Conservation (phyloP, 1,284 basidiomycete genomes). For the Peniophora sp. region DNA sequence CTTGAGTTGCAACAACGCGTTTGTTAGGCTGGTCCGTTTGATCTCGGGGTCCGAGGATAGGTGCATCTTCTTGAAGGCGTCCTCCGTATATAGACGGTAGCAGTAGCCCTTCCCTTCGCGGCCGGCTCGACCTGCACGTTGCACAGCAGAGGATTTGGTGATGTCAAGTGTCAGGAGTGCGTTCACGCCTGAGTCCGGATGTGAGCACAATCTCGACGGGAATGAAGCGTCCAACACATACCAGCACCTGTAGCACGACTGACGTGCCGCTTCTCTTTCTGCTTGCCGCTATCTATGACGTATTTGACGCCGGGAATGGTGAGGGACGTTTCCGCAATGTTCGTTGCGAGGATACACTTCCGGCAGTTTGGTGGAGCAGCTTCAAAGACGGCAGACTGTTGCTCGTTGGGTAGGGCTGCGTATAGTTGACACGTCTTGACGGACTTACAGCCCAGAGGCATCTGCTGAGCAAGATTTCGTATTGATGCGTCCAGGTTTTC, state of each 20-base stretch:
- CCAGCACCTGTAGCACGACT: constrained; percentile 61
- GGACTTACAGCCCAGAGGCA: constrained; percentile 45
- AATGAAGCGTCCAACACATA: constrained; percentile 21
- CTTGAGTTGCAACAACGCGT: constrained; percentile 78
- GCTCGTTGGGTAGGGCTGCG: constrained; percentile 72
- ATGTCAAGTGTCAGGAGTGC: constrained; percentile 81
- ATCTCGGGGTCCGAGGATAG: constrained; percentile 81
- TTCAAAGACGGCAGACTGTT: constrained; percentile 76
- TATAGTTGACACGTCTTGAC: constrained; percentile 76
- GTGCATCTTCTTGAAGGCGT: constrained; percentile 60
- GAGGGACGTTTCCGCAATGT: constrained; percentile 97
- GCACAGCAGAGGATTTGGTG: constrained; percentile 84
- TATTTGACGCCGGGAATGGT: constrained; percentile 95
- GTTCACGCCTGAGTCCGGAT: constrained; percentile 62
- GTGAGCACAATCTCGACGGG: constrained; percentile 3
- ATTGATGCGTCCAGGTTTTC: constrained; percentile 79
- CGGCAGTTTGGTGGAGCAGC: constrained; percentile 65
- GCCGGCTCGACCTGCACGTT: constrained; percentile 85
- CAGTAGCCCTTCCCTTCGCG: constrained; percentile 83
- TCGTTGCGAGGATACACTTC: constrained; percentile 91
- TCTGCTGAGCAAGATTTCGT: constrained; percentile 52
- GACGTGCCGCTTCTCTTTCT: constrained; percentile 90
- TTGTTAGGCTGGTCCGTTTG: constrained; percentile 75
- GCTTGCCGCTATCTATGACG: constrained; percentile 92
- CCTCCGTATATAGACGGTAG: constrained; percentile 84